These are phyloP conservation scores for Aspergillus uvarum DNA, from an alignment of 2,329 filamentous ascomycete species.

Conservation along the genomic window DNA sequence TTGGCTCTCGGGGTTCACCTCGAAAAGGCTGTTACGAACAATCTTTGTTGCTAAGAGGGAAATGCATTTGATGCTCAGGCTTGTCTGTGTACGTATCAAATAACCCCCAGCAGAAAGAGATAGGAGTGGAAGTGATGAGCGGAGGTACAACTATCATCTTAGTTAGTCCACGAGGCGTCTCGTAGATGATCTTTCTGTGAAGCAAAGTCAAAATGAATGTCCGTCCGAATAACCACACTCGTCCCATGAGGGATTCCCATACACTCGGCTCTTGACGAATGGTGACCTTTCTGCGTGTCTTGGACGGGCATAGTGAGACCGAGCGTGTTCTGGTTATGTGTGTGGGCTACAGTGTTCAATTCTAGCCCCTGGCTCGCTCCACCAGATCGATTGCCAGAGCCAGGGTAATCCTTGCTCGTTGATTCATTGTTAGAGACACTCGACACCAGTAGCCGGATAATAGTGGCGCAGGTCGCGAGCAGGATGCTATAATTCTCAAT, in stretches of 20 bases:
- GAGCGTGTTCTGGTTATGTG: conserved; percentile 3
- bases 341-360: background rate
- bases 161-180: background rate
- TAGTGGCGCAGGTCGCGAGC: conserved; percentile 35
- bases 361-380: conserved; percentile 9
- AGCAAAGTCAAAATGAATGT: conserved; percentile 33
- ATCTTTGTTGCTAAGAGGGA: too few species aligned
- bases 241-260: background rate
- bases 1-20: too few species aligned
- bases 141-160: too few species aligned
- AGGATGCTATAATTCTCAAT: conserved; percentile 42
- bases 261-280: conserved; percentile 9
- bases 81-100: too few species aligned
- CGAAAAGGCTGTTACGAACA: too few species aligned
- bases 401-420: conserved; percentile 16
- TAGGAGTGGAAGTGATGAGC: too few species aligned
- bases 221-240: conserved; percentile 31
- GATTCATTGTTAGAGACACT: conserved; percentile 8
- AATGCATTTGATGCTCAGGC: too few species aligned
- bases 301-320: background rate
- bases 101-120: too few species aligned
- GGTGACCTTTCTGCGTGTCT: conserved; percentile 8
- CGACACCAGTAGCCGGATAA: conserved; percentile 34
- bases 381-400: conserved; percentile 21
- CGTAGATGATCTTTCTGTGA: conserved; percentile 1